Evolutionary conservation across 148 eudicot species (phyloP).

Genomic region (Mesembryanthemum crystallinum): DNA sequence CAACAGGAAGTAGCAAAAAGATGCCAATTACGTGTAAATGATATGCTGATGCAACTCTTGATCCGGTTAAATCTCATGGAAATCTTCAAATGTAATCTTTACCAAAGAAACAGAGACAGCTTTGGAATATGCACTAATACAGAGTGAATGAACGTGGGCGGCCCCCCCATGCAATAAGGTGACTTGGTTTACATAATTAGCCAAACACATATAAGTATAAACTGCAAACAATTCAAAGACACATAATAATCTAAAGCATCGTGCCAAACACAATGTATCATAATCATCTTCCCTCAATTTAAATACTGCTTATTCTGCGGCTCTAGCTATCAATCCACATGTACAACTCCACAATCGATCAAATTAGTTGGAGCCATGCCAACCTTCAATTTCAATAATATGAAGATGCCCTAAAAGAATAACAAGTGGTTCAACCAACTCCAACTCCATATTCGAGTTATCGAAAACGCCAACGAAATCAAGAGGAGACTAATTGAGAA

Average conservation of each 20-base stretch:
- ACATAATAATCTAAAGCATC: conserved; percentile 9
- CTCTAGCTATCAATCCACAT: neutral
- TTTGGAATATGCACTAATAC: conserved; percentile 10
- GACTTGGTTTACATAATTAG: neutral
- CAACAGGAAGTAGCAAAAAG: no score
- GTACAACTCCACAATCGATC: neutral
- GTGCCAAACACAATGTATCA: conserved; percentile 5
- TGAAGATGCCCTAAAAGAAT: neutral
- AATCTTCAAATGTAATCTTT: neutral
- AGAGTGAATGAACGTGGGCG: conserved; percentile 20
- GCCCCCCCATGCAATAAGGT: conserved; percentile 1
- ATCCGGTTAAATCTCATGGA: neutral
- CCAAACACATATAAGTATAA: neutral
- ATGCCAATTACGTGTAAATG: no score
- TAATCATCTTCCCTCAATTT: neutral
- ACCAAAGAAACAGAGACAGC: neutral
- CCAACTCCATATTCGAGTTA: conserved; percentile 1
- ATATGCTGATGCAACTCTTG: neutral
- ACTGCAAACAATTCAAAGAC: neutral
- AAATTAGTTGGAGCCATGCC: conserved; percentile 18
- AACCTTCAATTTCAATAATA: neutral
- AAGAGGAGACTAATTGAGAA: neutral
- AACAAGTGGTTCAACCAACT: conserved; percentile 12
- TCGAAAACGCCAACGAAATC: neutral
- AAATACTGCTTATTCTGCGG: neutral